These are phyloP conservation scores for Flagelloscypha sp. DNA, from an alignment of 768 basidiomycete species.

Conservation along the genomic window DNA sequence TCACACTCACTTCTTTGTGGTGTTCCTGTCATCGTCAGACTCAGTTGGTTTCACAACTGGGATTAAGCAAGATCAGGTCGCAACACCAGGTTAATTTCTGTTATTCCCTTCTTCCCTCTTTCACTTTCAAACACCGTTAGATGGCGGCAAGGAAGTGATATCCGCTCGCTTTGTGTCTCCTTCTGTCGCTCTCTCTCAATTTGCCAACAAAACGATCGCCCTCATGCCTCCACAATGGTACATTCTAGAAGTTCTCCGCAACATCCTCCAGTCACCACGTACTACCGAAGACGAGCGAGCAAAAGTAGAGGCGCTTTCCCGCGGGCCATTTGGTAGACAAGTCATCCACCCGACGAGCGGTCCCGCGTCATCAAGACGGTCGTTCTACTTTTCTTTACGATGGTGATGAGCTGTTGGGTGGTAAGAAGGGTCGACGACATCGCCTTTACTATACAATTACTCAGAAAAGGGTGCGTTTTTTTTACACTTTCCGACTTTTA, in stretches of 20 bases:
- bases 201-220: slow-evolving; percentile 38
- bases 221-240: slow-evolving; percentile 76
- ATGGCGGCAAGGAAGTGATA: slow-evolving; percentile 64
- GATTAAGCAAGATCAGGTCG: slow-evolving; percentile 47
- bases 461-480: too few species aligned
- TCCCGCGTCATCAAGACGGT: slow-evolving; percentile 32
- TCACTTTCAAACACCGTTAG: slow-evolving; percentile 16
- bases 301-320: slow-evolving; percentile 38
- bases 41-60: slow-evolving; percentile 44
- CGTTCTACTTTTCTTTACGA: slow-evolving; percentile 50
- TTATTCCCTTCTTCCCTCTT: background rate
- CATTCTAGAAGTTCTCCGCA: slow-evolving; percentile 52
- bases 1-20: slow-evolving; percentile 61
- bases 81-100: slow-evolving; percentile 44
- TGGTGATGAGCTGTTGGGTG: slow-evolving; percentile 63
- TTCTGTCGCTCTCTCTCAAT: slow-evolving; percentile 41
- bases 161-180: slow-evolving; percentile 61
- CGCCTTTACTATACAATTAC: too few species aligned
- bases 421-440: slow-evolving; percentile 50
- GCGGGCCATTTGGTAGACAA: slow-evolving; percentile 52
- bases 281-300: slow-evolving; percentile 39
- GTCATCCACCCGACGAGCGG: slow-evolving; percentile 44
- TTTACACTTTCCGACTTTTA: too few species aligned
- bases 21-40: slow-evolving; percentile 42
- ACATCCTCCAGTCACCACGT: slow-evolving; percentile 34